Percentiles rank a stretch among this genome's conserved stretches.
These are phyloP conservation scores for Tylopilus subfusipes DNA, from an alignment of 768 basidiomycete species.

Conservation along the genomic window DNA sequence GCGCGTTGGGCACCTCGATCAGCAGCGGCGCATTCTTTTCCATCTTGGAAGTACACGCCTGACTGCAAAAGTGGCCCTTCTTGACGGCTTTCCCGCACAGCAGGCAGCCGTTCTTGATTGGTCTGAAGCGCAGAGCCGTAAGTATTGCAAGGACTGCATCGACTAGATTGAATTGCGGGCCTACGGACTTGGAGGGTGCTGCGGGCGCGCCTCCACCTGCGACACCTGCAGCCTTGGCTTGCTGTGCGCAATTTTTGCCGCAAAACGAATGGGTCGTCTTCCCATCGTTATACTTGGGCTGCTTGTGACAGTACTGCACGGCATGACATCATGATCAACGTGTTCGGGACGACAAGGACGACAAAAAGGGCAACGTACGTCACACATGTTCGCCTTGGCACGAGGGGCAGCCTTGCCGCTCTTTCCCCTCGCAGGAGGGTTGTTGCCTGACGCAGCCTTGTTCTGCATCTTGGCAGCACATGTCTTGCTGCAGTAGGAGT, in stretches of 20 bases:
- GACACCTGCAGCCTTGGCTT: slow-evolving; percentile 33
- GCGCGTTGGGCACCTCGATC: slow-evolving; percentile 55
- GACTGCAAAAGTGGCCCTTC: slow-evolving; percentile 61
- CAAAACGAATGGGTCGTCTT: slow-evolving; percentile 59
- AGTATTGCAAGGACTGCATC: slow-evolving; percentile 34
- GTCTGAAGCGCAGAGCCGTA: slow-evolving; percentile 32
- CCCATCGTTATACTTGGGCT: slow-evolving; percentile 59
- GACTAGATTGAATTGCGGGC: slow-evolving; percentile 18
- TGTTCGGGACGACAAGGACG: neutral
- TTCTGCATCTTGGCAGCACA: slow-evolving; percentile 49
- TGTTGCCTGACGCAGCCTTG: slow-evolving; percentile 22
- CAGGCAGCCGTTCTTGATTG: slow-evolving; percentile 47
- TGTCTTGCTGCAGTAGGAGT: slow-evolving; percentile 57
- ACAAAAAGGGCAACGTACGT: slow-evolving; percentile 36
- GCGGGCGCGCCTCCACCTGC: slow-evolving; percentile 21
- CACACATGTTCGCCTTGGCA: slow-evolving; percentile 41
- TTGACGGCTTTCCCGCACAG: slow-evolving; percentile 59
- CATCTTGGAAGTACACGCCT: slow-evolving; percentile 51
- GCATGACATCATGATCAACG: slow-evolving; percentile 5
- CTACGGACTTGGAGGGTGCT: slow-evolving; percentile 32
- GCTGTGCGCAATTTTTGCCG: slow-evolving; percentile 58
- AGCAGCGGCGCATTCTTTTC: slow-evolving; percentile 53
- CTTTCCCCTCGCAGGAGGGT: slow-evolving; percentile 28
- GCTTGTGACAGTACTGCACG: slow-evolving; percentile 52
- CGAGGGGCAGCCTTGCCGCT: slow-evolving; percentile 23